A percentile compares a stretch with the other conserved stretches of the same genome.
Conservation (phyloP, 1,284 basidiomycete genomes). For the Apiotrichum sp. region DNA sequence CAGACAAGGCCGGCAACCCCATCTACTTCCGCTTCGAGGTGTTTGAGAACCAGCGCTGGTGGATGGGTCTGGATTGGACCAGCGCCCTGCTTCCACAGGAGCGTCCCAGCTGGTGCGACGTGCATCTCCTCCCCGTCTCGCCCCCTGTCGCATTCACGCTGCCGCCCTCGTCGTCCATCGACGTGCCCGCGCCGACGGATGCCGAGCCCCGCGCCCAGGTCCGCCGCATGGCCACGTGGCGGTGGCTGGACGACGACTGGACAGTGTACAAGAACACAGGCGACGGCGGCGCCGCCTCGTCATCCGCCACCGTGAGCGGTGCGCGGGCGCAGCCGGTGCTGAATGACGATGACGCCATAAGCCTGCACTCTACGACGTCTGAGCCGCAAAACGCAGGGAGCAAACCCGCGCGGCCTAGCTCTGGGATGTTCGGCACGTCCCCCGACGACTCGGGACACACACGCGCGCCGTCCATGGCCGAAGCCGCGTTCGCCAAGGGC, state of each 20-base stretch:
- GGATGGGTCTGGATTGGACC: constrained; percentile 70
- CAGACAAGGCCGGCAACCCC: constrained; percentile 23
- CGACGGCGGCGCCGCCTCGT: not conserved
- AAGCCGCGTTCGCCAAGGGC: constrained; percentile 48
- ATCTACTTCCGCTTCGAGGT: constrained; percentile 78
- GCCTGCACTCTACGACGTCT: not conserved
- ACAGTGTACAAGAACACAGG: constrained; percentile 48
- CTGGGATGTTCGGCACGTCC: constrained; percentile 15
- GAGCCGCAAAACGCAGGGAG: not conserved
- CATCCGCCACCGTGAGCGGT: not conserved
- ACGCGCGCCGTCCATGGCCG: constrained; percentile 40
- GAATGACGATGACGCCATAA: not conserved
- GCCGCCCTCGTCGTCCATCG: constrained; percentile 50
- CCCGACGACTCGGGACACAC: constrained; percentile 5
- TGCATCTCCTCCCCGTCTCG: constrained; percentile 52
- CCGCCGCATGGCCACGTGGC: constrained; percentile 70
- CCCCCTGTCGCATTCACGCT: constrained; percentile 47
- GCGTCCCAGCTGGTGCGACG: constrained; percentile 71
- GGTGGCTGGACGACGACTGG: constrained; percentile 85
- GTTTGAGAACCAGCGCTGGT: constrained; percentile 92
- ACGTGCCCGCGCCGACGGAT: constrained; percentile 37
- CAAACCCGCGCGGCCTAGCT: constrained; percentile 12
- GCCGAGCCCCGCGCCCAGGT: constrained; percentile 45
- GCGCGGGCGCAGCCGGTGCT: not conserved
- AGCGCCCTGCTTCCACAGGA: constrained; percentile 83